Evolutionary conservation across 164 flowering plant genomes (phyloP).

Genomic region (Liriodendron chinense): DNA sequence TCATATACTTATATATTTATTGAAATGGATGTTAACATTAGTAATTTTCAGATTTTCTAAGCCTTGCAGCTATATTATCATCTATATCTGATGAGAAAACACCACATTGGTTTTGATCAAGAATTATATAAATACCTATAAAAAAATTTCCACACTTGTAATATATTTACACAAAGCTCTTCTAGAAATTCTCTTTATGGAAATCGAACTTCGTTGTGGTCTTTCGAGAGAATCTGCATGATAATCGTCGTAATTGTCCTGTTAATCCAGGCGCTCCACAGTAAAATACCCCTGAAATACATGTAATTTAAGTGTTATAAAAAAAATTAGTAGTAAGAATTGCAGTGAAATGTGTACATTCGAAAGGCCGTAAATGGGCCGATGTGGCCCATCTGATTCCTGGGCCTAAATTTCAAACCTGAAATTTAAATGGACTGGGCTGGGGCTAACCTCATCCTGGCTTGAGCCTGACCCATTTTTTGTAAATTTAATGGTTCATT

Average conservation of each 20-base stretch:
- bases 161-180: neutral
- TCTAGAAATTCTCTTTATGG: constrained; percentile 63
- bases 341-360: neutral
- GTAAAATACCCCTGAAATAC: constrained; percentile 53
- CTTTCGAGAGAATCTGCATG: constrained; percentile 45
- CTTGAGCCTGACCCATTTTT: too few species aligned
- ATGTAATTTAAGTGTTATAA: neutral
- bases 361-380: neutral
- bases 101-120: too few species aligned
- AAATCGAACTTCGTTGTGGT: constrained; percentile 59
- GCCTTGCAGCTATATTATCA: too few species aligned
- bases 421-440: neutral
- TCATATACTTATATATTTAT: too few species aligned
- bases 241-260: constrained; percentile 32
- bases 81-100: too few species aligned
- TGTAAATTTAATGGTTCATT: too few species aligned
- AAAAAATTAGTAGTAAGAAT: neutral
- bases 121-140: too few species aligned
- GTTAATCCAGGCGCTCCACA: constrained; percentile 47
- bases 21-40: too few species aligned
- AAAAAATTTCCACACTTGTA: too few species aligned
- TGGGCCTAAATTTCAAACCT: neutral
- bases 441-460: too few species aligned
- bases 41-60: too few species aligned
- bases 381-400: neutral